Evolutionary conservation across 2,329 filamentous ascomycete genomes (phyloP).

Genomic region (Ustulina deusta): DNA sequence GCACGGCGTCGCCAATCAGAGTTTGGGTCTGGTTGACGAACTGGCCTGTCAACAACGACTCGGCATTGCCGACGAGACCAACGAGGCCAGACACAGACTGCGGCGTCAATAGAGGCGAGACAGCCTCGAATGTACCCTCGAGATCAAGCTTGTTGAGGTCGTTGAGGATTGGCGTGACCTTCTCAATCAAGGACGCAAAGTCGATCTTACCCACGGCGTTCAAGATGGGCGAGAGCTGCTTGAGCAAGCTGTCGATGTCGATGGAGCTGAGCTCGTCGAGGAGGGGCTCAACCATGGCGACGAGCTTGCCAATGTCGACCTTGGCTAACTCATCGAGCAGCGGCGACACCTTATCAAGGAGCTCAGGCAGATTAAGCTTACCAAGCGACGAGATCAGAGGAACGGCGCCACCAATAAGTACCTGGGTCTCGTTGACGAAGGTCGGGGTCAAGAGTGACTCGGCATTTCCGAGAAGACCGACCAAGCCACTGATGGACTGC

Average conservation of each 20-base stretch:
- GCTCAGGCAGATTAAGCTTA: conserved; percentile 51
- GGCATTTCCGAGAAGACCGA: conserved; percentile 50
- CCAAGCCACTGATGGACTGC: conserved; percentile 48
- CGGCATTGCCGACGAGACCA: conserved; percentile 55
- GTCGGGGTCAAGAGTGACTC: conserved; percentile 47
- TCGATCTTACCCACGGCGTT: conserved; percentile 51
- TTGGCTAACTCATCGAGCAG: conserved; percentile 48
- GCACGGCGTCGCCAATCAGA: conserved; percentile 53
- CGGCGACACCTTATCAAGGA: conserved; percentile 50
- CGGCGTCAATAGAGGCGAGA: conserved; percentile 54
- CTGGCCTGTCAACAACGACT: conserved; percentile 53
- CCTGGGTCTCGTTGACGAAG: conserved; percentile 48
- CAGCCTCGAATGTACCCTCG: conserved; percentile 50
- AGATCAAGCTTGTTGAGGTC: conserved; percentile 51
- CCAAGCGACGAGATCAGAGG: conserved; percentile 47
- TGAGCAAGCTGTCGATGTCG: conserved; percentile 52
- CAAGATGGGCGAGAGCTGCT: conserved; percentile 53
- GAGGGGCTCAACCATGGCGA: conserved; percentile 51
- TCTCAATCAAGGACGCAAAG: conserved; percentile 47
- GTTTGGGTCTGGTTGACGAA: conserved; percentile 58
- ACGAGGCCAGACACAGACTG: conserved; percentile 52
- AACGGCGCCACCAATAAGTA: conserved; percentile 46
- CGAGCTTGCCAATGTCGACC: conserved; percentile 47
- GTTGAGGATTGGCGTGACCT: conserved; percentile 51
- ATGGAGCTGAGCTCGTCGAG: conserved; percentile 49